Base-by-base conservation (phyloP, 768 basidiomycete genomes). In the Sporobolomyces roseus region DNA sequence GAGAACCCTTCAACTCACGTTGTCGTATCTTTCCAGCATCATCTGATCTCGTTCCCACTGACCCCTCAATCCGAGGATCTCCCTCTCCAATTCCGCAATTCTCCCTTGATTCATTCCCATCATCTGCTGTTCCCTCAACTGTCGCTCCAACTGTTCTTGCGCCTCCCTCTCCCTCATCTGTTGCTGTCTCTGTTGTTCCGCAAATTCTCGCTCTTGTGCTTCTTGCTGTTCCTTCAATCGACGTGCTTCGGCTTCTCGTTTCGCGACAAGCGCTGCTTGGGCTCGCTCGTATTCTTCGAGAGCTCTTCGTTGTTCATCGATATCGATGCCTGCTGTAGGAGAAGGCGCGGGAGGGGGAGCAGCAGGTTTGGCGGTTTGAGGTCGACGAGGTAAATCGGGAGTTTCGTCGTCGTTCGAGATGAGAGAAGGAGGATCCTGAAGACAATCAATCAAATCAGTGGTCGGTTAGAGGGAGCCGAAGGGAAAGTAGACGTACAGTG, bases 11-110 rank as follows among this genome's bases (percentile, higher is more conserved):
- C n/a, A 35, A 30, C 88, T 61, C 79, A 94, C 93, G 48, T 88
- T 85, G 77, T 99, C 96, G 76, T 99, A 99, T 75, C 98, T 93
- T 79, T 98, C 94, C 61, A 99, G 82, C 79, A 99, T 86, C 74
- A 99, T 88, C 78, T 99, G 96, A 75, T 99, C 94, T 17, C 96
- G 85, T 80, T 99, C 96, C 77, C 92, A 99, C 77, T 98, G 96
- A 0, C 96, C 93, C 53, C 93, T 83, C 89, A 98, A 89, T 14
- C 85, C 90, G 54, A 98, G 84, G 55, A 98, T 81, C 78, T 98
- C 89, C 59, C 90, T 83, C 79, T 99, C 92, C 50, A 93, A 83
- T 68, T 98, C 93, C 61, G 85, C 82, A 35, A 85, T 83, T 73
- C 90, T 87, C 67, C 87, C 86, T 50, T 83, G 85, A 74, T 77